Base-by-base conservation (phyloP, 306 rosid species). In the Lithocarpus polystachyus region DNA sequence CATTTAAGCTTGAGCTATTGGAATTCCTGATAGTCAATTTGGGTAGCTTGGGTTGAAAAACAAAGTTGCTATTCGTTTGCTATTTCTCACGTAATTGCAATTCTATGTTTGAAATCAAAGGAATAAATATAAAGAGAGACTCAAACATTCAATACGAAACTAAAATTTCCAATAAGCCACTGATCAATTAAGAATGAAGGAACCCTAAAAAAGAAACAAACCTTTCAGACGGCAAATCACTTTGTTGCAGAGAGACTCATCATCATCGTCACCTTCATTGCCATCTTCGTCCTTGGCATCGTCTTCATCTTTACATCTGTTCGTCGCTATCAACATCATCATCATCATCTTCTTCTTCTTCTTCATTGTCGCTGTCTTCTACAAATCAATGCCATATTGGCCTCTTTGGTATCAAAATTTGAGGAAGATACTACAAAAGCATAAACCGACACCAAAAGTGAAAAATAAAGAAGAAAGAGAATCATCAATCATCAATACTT, bases 161-260 rank as follows among this genome's bases (percentile, higher is more conserved):
- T 26, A 62, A 62, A 28, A 10, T 13, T 62, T 62, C n/a, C 6
- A 18, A 62, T 14, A 15, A 19, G 12, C n/a, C 23, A 59, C 12
- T 59, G 13, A 59, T 59, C 33, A 59, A 23, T 22, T 59, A 20
- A 23, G 28, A 20, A 20, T 28, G 7, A 62, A 62, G 68, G 2
- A 82, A 73, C 64, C 78, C 62, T 62, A 35, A 56, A 26, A 67
- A 15, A 53, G 10, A 56, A 40, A 22, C 24, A 69, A 80, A 93
- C 96, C 96, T 82, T 75, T 80, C 77, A 90, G 88, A 68, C 75
- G 84, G 20, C 85, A 71, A 19, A 85, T 54, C 12, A 85, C 87
- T 81, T 85, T 88, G 56, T 84, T 22, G 81, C 83, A 80, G 77
- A 84, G 87, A 17, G 90, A 86, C 26, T 77, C 87, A 4, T 82